Conservation (phyloP, 2,329 filamentous ascomycete genomes). For the Aspergillus calidoustus region DNA sequence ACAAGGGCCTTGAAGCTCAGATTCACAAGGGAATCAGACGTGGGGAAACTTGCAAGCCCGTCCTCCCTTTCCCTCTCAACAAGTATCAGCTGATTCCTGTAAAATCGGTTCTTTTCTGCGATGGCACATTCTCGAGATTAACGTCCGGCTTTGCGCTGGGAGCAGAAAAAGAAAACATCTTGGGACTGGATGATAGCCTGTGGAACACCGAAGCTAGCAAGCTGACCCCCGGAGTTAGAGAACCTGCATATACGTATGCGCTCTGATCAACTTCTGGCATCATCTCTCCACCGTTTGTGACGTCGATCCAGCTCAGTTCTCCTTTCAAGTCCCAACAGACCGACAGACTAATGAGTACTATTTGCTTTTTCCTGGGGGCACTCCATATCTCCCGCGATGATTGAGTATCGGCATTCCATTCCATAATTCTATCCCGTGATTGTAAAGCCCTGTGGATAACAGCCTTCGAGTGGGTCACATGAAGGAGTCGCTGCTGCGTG, state of each 20-base stretch:
- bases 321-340: neutral
- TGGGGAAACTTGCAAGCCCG: neutral
- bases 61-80: neutral
- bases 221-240: neutral
- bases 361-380: neutral
- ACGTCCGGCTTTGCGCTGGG: neutral
- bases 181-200: neutral
- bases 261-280: neutral
- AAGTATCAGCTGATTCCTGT: neutral
- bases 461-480: neutral
- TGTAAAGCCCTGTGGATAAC: neutral
- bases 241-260: neutral
- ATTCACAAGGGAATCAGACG: neutral
- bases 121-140: neutral
- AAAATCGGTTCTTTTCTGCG: neutral
- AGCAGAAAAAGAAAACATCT: neutral
- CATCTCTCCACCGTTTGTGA: neutral
- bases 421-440: constrained; percentile 7
- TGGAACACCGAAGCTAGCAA: neutral
- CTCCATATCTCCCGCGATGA: neutral
- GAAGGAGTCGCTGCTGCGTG: neutral
- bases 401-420: neutral
- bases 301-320: constrained; percentile 2
- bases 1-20: neutral
- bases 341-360: neutral